Evolutionary conservation across 2,329 filamentous ascomycete genomes (phyloP).

Genomic region (Exophiala dermatitidis): DNA sequence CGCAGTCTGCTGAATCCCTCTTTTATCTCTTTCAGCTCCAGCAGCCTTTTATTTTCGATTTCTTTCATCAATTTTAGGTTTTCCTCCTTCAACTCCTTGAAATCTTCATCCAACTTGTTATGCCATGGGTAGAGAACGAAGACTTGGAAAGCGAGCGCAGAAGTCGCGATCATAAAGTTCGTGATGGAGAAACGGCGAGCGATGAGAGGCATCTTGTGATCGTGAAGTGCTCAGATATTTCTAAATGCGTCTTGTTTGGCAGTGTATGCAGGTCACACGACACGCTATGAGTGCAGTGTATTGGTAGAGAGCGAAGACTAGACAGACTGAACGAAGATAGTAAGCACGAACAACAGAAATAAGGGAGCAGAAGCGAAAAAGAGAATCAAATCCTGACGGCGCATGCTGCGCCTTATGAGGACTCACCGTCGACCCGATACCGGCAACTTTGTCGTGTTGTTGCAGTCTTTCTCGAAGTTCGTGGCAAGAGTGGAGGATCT

Average conservation of each 20-base stretch:
- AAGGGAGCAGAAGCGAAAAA: background rate
- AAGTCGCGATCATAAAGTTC: slow-evolving; percentile 60
- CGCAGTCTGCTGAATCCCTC: slow-evolving; percentile 10
- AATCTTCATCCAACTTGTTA: slow-evolving; percentile 56
- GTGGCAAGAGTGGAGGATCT: background rate
- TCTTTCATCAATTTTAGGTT: slow-evolving; percentile 38
- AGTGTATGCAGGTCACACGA: background rate
- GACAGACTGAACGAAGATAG: background rate
- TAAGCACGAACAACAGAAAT: background rate
- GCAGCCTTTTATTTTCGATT: slow-evolving; percentile 12
- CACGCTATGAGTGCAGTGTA: background rate
- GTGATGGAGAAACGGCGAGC: slow-evolving; percentile 52
- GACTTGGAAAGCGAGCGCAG: slow-evolving; percentile 60
- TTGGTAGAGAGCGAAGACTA: background rate
- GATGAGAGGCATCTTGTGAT: slow-evolving; percentile 38
- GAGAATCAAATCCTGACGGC: background rate
- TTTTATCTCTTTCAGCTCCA: slow-evolving; percentile 18
- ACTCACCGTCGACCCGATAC: slow-evolving; percentile 5
- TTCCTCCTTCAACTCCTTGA: slow-evolving; percentile 53
- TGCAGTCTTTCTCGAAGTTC: background rate
- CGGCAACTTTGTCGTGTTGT: background rate
- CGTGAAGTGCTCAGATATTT: background rate
- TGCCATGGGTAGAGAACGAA: slow-evolving; percentile 67
- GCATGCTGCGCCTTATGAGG: slow-evolving; percentile 1
- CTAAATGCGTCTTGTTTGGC: no score